Evolutionary conservation across 2,329 filamentous ascomycete genomes (phyloP).

Genomic region (Sporothrix variecibatus): DNA sequence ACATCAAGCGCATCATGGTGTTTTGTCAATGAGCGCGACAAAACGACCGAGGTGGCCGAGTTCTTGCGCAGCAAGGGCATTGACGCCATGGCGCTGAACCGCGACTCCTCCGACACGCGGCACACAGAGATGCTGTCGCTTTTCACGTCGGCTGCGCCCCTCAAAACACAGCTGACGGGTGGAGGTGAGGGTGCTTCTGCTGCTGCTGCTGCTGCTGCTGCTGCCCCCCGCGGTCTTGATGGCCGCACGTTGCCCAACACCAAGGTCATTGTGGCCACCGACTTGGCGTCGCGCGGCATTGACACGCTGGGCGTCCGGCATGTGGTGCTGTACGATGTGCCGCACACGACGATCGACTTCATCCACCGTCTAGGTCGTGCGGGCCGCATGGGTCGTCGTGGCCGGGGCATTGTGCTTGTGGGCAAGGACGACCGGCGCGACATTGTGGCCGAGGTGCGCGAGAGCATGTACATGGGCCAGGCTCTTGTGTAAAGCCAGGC

Average conservation of each 20-base stretch:
- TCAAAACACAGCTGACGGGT: slow-evolving; percentile 31
- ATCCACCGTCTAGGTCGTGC: slow-evolving; percentile 93
- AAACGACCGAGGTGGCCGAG: slow-evolving; percentile 72
- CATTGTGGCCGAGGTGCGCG: slow-evolving; percentile 86
- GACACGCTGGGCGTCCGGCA: slow-evolving; percentile 90
- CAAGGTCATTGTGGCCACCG: slow-evolving; percentile 91
- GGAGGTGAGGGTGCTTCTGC: no score
- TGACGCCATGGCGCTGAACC: slow-evolving; percentile 79
- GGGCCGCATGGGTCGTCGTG: slow-evolving; percentile 88
- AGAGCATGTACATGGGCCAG: slow-evolving; percentile 82
- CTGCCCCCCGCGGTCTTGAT: slow-evolving; percentile 32
- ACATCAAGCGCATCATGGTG: slow-evolving; percentile 70
- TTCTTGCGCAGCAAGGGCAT: slow-evolving; percentile 85
- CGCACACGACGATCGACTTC: slow-evolving; percentile 95
- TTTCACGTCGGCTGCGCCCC: slow-evolving; percentile 63
- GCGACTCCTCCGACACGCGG: slow-evolving; percentile 78
- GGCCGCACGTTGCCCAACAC: slow-evolving; percentile 67
- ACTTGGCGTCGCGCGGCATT: slow-evolving; percentile 88
- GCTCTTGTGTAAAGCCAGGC: slow-evolving; percentile 62
- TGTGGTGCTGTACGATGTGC: slow-evolving; percentile 95
- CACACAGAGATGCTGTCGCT: slow-evolving; percentile 74
- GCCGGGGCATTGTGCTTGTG: slow-evolving; percentile 85
- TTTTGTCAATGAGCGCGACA: slow-evolving; percentile 36
- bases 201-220: slow-evolving; percentile 18
- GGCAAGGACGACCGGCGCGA: slow-evolving; percentile 88